These are phyloP conservation scores for Boletus huronensis DNA, from an alignment of 768 basidiomycete species.

Conservation along the genomic window DNA sequence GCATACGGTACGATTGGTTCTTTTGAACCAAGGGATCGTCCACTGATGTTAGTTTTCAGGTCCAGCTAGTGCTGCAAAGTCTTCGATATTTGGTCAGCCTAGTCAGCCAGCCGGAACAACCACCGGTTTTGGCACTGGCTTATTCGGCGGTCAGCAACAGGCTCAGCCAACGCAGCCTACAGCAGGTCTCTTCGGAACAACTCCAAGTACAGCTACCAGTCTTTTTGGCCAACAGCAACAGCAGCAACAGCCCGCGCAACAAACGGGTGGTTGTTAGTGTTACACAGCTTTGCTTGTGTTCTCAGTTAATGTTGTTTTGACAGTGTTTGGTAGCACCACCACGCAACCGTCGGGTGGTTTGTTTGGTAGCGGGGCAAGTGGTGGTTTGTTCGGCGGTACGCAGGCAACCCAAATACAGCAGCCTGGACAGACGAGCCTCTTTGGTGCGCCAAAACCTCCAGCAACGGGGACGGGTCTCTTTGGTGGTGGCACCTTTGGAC, in stretches of 20 bases:
- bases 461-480: constrained; percentile 40
- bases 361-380: constrained; percentile 36
- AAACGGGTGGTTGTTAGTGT: constrained; percentile 35
- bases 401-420: constrained; percentile 40
- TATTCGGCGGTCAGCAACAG: constrained; percentile 29
- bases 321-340: constrained; percentile 38
- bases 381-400: constrained; percentile 33
- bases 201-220: constrained; percentile 19
- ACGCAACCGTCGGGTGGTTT: constrained; percentile 31
- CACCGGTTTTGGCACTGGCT: constrained; percentile 34
- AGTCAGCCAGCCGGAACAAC: constrained; percentile 37
- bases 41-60: constrained; percentile 22
- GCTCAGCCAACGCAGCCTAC: constrained; percentile 24
- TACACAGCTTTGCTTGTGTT: background rate
- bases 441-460: constrained; percentile 31
- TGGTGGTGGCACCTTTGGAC: constrained; percentile 50
- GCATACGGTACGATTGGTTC: constrained; percentile 43
- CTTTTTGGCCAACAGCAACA: constrained; percentile 35
- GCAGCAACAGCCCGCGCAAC: constrained; percentile 40
- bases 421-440: constrained; percentile 28
- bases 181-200: constrained; percentile 31
- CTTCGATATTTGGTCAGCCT: constrained; percentile 48
- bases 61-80: constrained; percentile 36
- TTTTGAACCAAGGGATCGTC: background rate
- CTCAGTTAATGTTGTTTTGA: constrained; percentile 8